These are phyloP conservation scores for Umbelopsis sp. DNA, from an alignment of 371 early-diverging fungal species.

Conservation along the genomic window DNA sequence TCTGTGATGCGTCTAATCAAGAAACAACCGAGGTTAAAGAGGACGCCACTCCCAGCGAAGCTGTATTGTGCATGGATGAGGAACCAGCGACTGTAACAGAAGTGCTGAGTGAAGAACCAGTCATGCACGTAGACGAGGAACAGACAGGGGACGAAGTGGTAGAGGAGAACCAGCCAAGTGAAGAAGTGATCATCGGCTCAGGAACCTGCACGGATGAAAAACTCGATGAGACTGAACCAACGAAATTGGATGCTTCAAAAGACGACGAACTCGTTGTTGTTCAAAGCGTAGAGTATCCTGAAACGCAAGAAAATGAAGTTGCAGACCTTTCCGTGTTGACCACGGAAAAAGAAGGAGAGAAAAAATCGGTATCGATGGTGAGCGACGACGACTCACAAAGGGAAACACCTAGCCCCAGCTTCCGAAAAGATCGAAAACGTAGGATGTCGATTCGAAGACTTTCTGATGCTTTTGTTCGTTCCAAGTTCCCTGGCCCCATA, in stretches of 20 bases:
- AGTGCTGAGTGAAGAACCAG: neutral
- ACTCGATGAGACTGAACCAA: neutral
- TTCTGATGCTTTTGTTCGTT: neutral
- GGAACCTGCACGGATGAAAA: neutral
- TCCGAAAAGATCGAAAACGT: neutral
- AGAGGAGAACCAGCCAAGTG: neutral
- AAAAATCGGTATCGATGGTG: neutral
- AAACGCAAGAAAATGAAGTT: neutral
- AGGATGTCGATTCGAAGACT: constrained; percentile 13
- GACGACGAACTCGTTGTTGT: neutral
- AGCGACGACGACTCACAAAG: neutral
- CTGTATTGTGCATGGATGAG: neutral
- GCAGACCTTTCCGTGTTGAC: neutral
- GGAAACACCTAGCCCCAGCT: no score
- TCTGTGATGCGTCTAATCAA: no score
- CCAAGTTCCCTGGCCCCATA: neutral
- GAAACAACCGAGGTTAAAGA: no score
- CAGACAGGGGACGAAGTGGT: neutral
- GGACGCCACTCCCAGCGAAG: neutral
- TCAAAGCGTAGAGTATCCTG: neutral
- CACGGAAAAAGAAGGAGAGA: neutral
- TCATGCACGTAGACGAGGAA: neutral
- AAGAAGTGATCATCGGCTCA: neutral
- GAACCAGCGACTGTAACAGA: neutral
- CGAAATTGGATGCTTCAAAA: neutral